phyloP scores from a whole-genome alignment of 331 rosid genomes.

The Malus hybrid region DNA sequence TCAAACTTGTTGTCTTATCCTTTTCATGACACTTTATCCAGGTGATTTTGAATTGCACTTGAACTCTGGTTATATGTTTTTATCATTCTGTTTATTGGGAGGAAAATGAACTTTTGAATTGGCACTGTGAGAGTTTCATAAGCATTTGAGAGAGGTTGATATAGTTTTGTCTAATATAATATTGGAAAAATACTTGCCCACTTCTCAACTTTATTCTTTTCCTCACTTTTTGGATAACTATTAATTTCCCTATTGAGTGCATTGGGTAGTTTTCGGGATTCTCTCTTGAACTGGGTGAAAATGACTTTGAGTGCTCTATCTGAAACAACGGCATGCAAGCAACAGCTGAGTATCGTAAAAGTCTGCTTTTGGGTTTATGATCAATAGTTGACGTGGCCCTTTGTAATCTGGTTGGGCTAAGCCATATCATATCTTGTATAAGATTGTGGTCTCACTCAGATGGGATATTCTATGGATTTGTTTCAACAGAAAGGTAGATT shows the following conservation, averaged over 20 bases:
- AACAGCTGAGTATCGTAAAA: not conserved
- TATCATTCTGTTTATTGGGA: not conserved
- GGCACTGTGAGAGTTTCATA: not conserved
- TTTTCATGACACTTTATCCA: constrained; percentile 50
- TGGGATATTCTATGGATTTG: not conserved
- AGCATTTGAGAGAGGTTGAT: not conserved
- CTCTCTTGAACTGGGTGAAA: not conserved
- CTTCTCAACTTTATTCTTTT: not conserved
- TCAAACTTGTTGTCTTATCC: constrained; percentile 84
- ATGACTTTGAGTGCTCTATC: not conserved
- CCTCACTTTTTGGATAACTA: not conserved
- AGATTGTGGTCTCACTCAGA: not conserved
- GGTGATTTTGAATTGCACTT: constrained; percentile 34
- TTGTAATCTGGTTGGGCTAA: not conserved
- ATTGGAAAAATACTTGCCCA: not conserved
- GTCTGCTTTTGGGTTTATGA: not conserved
- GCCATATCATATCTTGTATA: not conserved
- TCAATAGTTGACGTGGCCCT: not conserved
- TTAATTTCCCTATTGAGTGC: not conserved
- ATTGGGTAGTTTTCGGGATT: not conserved
- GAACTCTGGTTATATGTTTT: not conserved
- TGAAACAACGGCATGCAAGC: not conserved
- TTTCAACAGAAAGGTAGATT: not conserved
- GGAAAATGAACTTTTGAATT: not conserved
- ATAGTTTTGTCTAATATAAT: not conserved